phyloP scores from a whole-genome alignment of 2,329 filamentous ascomycete species.

The Fusarium torreyae region DNA sequence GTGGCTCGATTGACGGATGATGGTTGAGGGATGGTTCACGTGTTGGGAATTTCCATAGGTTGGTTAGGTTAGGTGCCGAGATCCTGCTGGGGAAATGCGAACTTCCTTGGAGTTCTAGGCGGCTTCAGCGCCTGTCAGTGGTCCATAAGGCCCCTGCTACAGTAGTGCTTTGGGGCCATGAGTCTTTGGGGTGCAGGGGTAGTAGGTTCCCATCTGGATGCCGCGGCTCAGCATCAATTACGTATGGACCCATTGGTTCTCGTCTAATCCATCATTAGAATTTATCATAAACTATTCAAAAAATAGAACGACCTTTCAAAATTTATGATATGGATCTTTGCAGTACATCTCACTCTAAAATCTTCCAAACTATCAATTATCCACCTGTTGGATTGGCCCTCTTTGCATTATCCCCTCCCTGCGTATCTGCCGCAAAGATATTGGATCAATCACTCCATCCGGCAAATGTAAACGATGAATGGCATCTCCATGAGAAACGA shows the following conservation, averaged over 20 bases:
- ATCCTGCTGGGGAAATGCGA: constrained; percentile 34
- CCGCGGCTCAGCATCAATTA: constrained; percentile 32
- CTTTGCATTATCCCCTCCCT: constrained; percentile 2
- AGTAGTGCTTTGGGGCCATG: constrained; percentile 6
- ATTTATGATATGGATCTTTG: background rate
- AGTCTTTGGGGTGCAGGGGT: constrained; percentile 9
- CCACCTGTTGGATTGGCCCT: background rate
- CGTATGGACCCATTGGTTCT: background rate
- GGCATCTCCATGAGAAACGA: constrained; percentile 20
- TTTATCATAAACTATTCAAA: constrained; percentile 8
- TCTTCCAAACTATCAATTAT: background rate
- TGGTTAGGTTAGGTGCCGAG: constrained; percentile 41
- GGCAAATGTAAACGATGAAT: constrained; percentile 13
- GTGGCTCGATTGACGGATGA: constrained; percentile 46
- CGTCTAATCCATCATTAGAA: constrained; percentile 8
- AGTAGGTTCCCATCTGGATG: constrained; percentile 8
- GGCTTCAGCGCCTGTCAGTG: constrained; percentile 11
- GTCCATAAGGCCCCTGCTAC: constrained; percentile 13
- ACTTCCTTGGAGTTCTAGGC: constrained; percentile 25
- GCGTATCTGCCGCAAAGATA: constrained; percentile 10
- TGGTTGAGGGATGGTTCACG: constrained; percentile 51
- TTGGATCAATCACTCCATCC: constrained; percentile 13
- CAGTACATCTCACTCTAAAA: background rate
- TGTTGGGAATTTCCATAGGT: constrained; percentile 43
- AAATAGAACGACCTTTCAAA: background rate